Evolutionary conservation across 306 rosid genomes (phyloP).

Genomic region (Sophora flavescens): DNA sequence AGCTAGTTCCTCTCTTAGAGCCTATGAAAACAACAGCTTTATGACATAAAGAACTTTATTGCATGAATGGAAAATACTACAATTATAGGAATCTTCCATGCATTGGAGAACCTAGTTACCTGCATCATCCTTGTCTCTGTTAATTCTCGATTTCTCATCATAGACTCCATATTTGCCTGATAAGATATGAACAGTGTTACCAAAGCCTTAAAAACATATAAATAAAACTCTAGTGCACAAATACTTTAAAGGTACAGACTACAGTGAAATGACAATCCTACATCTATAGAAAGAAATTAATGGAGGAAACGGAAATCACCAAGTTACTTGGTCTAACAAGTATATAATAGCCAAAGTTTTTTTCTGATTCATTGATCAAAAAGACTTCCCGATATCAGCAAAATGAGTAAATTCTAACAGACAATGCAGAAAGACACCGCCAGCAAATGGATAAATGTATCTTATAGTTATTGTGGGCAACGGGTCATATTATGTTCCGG

Average conservation of each 20-base stretch:
- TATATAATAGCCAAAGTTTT: conserved; percentile 22
- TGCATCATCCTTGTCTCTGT: conserved; percentile 99
- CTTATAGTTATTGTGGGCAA: conserved; percentile 26
- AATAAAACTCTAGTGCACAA: conserved; percentile 29
- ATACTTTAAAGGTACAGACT: conserved; percentile 10
- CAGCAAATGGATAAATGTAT: conserved; percentile 20
- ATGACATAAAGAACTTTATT: conserved; percentile 34
- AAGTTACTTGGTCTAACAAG: conserved; percentile 18
- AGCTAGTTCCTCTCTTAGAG: conserved; percentile 92
- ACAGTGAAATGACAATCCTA: conserved; percentile 6
- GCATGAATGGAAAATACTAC: conserved; percentile 29
- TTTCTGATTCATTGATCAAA: conserved; percentile 9
- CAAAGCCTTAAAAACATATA: conserved; percentile 40
- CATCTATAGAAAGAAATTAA: conserved; percentile 18
- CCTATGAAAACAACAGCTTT: conserved; percentile 54
- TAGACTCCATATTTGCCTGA: conserved; percentile 93
- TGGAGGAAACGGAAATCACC: conserved; percentile 34
- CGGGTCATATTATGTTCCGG: conserved; percentile 22
- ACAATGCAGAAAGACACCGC: not conserved
- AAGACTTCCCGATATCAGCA: conserved; percentile 40
- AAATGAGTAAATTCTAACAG: conserved; percentile 32
- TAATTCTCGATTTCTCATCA: conserved; percentile 94
- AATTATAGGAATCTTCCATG: conserved; percentile 42
- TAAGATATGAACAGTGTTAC: conserved; percentile 39
- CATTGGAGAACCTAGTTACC: conserved; percentile 57